Evolutionary conservation across 2,329 filamentous ascomycete species (phyloP).

Genomic region (Cordyceps javanica): DNA sequence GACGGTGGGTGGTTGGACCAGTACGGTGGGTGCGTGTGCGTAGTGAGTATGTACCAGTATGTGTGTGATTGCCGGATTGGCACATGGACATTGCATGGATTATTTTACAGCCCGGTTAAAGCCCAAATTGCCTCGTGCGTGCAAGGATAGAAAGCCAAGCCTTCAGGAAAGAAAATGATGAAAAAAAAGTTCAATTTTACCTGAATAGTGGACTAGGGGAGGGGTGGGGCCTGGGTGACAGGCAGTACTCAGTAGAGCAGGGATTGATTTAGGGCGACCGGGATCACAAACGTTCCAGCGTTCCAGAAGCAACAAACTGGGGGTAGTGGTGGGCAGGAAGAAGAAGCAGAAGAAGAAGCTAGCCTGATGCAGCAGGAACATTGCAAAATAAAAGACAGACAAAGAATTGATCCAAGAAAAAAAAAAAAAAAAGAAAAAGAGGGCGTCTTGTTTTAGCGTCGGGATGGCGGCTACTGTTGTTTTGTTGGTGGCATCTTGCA

Average conservation of each 20-base stretch:
- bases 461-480: background rate
- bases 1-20: background rate
- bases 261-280: background rate
- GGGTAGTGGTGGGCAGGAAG: no score
- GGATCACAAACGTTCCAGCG: constrained; percentile 5
- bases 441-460: background rate
- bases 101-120: background rate
- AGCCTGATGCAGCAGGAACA: constrained; percentile 6
- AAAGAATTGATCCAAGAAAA: background rate
- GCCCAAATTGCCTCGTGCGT: background rate
- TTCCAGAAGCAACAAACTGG: constrained; percentile 1
- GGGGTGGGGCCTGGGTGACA: background rate
- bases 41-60: no score
- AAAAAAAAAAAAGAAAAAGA: background rate
- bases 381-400: background rate
- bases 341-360: background rate
- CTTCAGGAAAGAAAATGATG: background rate
- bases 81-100: constrained; percentile 6
- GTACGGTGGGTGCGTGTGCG: background rate
- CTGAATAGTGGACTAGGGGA: background rate
- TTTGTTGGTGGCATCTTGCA: background rate
- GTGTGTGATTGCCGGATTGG: background rate
- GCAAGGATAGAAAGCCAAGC: no score
- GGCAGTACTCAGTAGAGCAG: no score
- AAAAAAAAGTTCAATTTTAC: no score